Percentiles rank a stretch among this genome's conserved stretches.
These are phyloP conservation scores for Cordyceps militaris DNA, from an alignment of 2,329 filamentous ascomycete genomes.

Conservation along the genomic window DNA sequence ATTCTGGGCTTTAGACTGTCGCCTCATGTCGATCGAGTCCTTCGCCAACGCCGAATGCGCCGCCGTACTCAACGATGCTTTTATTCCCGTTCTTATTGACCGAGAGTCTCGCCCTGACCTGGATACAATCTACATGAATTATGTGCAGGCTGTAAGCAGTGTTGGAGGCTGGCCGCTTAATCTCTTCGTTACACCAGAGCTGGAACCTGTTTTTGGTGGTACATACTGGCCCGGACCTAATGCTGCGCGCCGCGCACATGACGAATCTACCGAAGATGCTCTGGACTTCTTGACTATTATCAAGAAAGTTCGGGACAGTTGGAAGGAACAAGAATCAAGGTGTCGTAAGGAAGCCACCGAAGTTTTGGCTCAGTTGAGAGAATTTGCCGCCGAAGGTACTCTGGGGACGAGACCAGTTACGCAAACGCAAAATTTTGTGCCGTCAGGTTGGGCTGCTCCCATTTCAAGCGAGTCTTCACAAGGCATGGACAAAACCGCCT, in stretches of 20 bases:
- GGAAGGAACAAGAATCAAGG: slow-evolving; percentile 76
- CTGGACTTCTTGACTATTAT: slow-evolving; percentile 80
- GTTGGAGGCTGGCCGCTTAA: slow-evolving; percentile 92
- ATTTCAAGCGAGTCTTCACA: slow-evolving; percentile 21
- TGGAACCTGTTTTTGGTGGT: slow-evolving; percentile 91
- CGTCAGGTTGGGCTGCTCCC: slow-evolving; percentile 25
- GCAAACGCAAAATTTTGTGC: slow-evolving; percentile 23
- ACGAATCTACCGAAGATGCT: slow-evolving; percentile 46
- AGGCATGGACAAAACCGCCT: slow-evolving; percentile 18
- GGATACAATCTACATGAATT: slow-evolving; percentile 97
- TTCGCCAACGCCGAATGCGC: slow-evolving; percentile 81
- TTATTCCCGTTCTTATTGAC: slow-evolving; percentile 89
- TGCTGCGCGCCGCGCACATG: slow-evolving; percentile 33
- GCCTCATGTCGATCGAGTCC: slow-evolving; percentile 88
- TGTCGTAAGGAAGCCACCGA: slow-evolving; percentile 79
- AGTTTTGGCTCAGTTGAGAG: slow-evolving; percentile 70
- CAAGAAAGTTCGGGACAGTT: slow-evolving; percentile 66
- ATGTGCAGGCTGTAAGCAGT: slow-evolving; percentile 86
- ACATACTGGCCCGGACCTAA: slow-evolving; percentile 90
- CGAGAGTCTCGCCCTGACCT: slow-evolving; percentile 90
- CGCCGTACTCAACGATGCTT: slow-evolving; percentile 72
- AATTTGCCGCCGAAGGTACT: slow-evolving; percentile 85
- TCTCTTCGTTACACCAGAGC: slow-evolving; percentile 88
- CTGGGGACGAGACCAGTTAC: slow-evolving; percentile 40
- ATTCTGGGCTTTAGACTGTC: slow-evolving; percentile 51